These are phyloP conservation scores for Microcera coccophila DNA, from an alignment of 2,329 filamentous ascomycete genomes.

Conservation along the genomic window DNA sequence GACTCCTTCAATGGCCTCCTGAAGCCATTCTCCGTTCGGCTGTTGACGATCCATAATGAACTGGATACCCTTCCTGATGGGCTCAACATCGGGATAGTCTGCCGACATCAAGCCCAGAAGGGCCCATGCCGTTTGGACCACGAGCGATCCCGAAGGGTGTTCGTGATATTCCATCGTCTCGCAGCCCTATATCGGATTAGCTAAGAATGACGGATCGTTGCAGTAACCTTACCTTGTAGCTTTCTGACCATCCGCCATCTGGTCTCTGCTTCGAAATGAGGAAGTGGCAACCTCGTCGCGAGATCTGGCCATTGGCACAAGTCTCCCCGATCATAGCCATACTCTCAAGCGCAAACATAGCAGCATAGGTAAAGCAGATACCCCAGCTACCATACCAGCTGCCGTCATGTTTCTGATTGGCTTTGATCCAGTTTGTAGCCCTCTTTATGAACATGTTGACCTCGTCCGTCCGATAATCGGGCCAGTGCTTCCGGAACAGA, in stretches of 20 bases:
- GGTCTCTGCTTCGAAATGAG: slow-evolving; percentile 76
- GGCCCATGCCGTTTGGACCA: slow-evolving; percentile 94
- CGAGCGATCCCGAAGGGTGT: slow-evolving; percentile 72
- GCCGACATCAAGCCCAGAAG: slow-evolving; percentile 78
- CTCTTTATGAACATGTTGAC: slow-evolving; percentile 68
- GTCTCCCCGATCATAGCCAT: slow-evolving; percentile 77
- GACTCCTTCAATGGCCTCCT: slow-evolving; percentile 94
- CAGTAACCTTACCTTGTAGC: slow-evolving; percentile 58
- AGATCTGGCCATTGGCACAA: slow-evolving; percentile 67
- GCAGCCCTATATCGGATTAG: slow-evolving; percentile 54
- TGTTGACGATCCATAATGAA: slow-evolving; percentile 84
- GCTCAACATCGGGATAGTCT: slow-evolving; percentile 69
- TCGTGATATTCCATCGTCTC: slow-evolving; percentile 72
- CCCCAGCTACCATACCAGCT: slow-evolving; percentile 98
- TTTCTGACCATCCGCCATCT: slow-evolving; percentile 96
- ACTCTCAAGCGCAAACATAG: slow-evolving; percentile 92
- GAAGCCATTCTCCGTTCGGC: slow-evolving; percentile 86
- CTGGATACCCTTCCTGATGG: slow-evolving; percentile 68
- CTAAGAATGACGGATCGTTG: neutral
- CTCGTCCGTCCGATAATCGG: slow-evolving; percentile 71
- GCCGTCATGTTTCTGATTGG: slow-evolving; percentile 73
- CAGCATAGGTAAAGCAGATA: slow-evolving; percentile 96
- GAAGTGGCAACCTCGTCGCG: slow-evolving; percentile 78
- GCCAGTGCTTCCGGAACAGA: slow-evolving; percentile 76
- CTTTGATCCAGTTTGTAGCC: slow-evolving; percentile 79